Evolutionary conservation across 805 yeast species (phyloP), one percentile per base, ranked within the genome.

Genomic region (Nakazawaea wickerhamii): DNA sequence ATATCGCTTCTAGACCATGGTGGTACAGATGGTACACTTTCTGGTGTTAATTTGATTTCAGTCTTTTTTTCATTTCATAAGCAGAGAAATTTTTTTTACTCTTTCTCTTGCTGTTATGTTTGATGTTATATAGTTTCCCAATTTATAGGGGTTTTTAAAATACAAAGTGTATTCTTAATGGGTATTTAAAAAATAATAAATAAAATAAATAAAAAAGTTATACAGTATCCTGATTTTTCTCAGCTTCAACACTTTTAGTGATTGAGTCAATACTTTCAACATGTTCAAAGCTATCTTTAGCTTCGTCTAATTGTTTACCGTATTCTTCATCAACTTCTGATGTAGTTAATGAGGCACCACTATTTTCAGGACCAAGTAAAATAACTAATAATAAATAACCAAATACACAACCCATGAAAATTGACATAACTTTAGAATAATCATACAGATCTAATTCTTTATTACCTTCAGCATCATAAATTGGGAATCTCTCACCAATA

Each of bases 401-500:
- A 48, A 75, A 74, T 3, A 79, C 84, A 53, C 80, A 71, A 19
- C 82, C 85, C 62, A 77, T 68, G 56, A 80, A 79, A 41, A 80
- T 79, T 10, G 82, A 73, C 85, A 80, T 80, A 19, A 77, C 81
- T 48, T 66, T 74, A 2, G 77, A 76, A 50, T 79, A 79, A 52
- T 79, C 68, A 49, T 64, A 74, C 31, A 59, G 60, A 23, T 53
- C 61, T 17, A n/a, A n/a, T n/a, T n/a, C n/a, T n/a, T n/a, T n/a
- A n/a, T 59, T 15, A 2, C 31, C 31, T 10, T 13, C 7, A 7
- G 11, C 7, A 28, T 13, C n/a, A 6, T n/a, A 13, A n/a, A 70
- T 42, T 46, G 77, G 77, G 65, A 77, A 79, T 30, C 64, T 49
- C 49, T 72, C 75, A 45, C 85, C 85, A 48, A 80, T 70, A 17